These are phyloP conservation scores for Tylopilus rubrobrunneus DNA, from an alignment of 768 basidiomycete genomes.

Conservation along the genomic window DNA sequence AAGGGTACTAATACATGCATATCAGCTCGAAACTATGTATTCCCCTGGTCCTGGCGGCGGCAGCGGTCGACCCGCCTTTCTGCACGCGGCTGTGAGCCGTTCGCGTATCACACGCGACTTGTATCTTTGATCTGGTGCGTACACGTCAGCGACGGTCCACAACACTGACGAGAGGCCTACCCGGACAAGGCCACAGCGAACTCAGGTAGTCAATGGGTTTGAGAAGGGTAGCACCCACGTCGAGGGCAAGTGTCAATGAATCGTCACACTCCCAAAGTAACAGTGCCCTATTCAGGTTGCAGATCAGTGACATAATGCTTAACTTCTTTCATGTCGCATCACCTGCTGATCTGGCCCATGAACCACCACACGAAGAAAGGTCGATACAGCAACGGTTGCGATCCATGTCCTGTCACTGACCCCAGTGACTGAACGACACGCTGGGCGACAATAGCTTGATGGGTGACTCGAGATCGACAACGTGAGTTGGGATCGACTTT, in stretches of 20 bases:
- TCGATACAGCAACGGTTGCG: constrained; percentile 47
- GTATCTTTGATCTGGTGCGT: constrained; percentile 45
- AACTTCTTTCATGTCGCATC: constrained; percentile 8
- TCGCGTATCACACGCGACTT: constrained; percentile 46
- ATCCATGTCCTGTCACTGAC: constrained; percentile 50
- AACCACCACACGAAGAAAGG: constrained; percentile 77
- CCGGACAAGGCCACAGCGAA: constrained; percentile 60
- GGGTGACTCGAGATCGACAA: constrained; percentile 42
- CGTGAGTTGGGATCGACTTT: constrained; percentile 3
- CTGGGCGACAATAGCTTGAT: constrained; percentile 57
- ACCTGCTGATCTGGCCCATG: constrained; percentile 66
- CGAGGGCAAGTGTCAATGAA: constrained; percentile 54
- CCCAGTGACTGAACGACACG: constrained; percentile 58
- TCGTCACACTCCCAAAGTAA: constrained; percentile 60
- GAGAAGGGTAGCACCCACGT: constrained; percentile 58
- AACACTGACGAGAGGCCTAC: constrained; percentile 32
- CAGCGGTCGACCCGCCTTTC: constrained; percentile 41
- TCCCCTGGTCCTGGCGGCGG: constrained; percentile 33
- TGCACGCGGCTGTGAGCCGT: constrained; percentile 44
- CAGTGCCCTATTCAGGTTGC: constrained; percentile 39
- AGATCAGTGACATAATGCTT: constrained; percentile 12
- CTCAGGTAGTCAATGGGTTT: constrained; percentile 59
- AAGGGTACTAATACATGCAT: background rate
- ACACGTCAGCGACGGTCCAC: constrained; percentile 4
- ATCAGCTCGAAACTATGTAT: constrained; percentile 1